phyloP scores from a whole-genome alignment of 148 eudicot genomes.

The Fagopyrum tataricum region DNA sequence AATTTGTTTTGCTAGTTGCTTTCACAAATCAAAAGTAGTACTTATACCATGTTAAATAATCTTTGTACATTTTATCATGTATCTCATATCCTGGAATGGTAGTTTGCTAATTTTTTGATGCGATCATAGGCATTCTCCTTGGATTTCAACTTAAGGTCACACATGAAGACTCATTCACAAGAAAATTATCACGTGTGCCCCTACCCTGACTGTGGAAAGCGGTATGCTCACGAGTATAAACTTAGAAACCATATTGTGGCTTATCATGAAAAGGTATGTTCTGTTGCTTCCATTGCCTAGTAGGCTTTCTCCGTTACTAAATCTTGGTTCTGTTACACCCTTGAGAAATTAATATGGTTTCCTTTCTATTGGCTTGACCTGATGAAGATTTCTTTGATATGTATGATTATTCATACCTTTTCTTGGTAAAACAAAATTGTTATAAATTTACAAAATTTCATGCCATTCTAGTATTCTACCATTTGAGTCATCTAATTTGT shows the following conservation, averaged over 20 bases:
- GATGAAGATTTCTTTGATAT: background rate
- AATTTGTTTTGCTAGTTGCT: background rate
- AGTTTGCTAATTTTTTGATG: conserved; percentile 15
- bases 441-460: background rate
- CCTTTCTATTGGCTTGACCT: too few species aligned
- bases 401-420: background rate
- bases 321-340: too few species aligned
- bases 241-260: conserved; percentile 75
- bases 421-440: background rate
- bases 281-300: background rate
- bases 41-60: background rate
- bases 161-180: conserved; percentile 97
- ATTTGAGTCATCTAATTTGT: background rate
- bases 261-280: conserved; percentile 80
- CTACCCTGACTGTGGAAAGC: conserved; percentile 84
- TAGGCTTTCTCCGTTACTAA: background rate
- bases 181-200: conserved; percentile 96
- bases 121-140: conserved; percentile 79
- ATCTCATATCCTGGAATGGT: background rate
- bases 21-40: background rate
- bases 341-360: too few species aligned
- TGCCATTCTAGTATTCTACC: background rate
- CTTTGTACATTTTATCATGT: background rate
- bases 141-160: conserved; percentile 96
- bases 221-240: conserved; percentile 94